A percentile compares a stretch with the other conserved stretches of the same genome.
Evolutionary conservation across 495 filamentous ascomycete species (phyloP).

Genomic region (Bacidia gigantensis): DNA sequence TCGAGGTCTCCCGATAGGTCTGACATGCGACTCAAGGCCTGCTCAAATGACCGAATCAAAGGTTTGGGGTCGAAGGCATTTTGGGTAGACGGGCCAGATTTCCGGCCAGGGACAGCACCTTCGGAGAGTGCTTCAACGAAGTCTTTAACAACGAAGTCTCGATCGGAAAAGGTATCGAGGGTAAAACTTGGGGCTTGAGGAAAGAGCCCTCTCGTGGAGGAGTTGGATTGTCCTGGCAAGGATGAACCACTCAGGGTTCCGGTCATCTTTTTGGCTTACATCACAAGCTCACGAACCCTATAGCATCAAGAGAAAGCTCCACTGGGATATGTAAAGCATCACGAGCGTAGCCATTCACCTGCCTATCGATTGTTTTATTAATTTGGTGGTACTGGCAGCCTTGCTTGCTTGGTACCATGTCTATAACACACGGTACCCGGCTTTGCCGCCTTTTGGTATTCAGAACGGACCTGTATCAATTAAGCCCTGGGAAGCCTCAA

Average conservation of each 20-base stretch:
- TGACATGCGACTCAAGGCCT: constrained; percentile 63
- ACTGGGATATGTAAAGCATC: no score
- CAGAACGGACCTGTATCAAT: no score
- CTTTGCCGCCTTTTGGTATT: no score
- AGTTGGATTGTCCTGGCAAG: constrained; percentile 20
- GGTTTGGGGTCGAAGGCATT: constrained; percentile 90
- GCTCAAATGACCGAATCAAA: constrained; percentile 87
- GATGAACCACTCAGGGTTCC: constrained; percentile 14
- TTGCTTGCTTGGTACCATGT: no score
- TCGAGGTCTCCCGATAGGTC: constrained; percentile 77
- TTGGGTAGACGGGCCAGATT: constrained; percentile 52
- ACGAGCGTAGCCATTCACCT: no score
- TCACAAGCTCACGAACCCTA: neutral
- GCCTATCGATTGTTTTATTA: no score
- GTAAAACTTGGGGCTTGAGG: constrained; percentile 68
- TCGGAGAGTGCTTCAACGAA: constrained; percentile 92
- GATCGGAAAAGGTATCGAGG: constrained; percentile 70
- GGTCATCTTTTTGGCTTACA: constrained; percentile 9
- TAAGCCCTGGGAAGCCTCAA: no score
- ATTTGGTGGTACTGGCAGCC: no score
- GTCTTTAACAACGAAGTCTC: constrained; percentile 93
- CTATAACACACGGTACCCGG: no score
- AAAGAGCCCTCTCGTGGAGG: constrained; percentile 48
- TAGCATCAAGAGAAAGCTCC: no score
- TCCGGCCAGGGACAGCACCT: constrained; percentile 55